Percentiles rank a stretch among this genome's conserved stretches.
phyloP scores from a whole-genome alignment of 495 filamentous ascomycete genomes.

The Aspergillus heteromorphus region DNA sequence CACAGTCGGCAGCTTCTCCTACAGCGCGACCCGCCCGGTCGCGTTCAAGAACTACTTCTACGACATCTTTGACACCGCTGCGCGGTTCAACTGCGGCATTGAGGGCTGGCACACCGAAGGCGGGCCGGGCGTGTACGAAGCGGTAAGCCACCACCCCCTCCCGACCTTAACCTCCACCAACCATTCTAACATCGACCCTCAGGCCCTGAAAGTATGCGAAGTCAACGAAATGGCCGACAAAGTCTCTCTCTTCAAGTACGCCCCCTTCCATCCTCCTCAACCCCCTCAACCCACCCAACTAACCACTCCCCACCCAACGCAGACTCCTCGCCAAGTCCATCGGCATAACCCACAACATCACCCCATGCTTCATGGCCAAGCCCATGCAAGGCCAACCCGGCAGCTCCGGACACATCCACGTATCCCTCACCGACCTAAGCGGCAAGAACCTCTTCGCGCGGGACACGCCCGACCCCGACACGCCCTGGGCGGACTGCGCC shows the following conservation, averaged over 20 bases:
- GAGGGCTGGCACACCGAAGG: conserved; percentile 95
- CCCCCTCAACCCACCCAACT: too few relatives aligned
- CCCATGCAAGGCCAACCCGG: conserved; percentile 80
- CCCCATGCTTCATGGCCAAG: conserved; percentile 96
- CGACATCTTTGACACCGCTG: conserved; percentile 71
- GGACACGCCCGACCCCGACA: conserved; percentile 56
- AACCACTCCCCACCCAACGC: not conserved
- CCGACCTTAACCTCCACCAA: too few relatives aligned
- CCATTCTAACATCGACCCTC: too few relatives aligned
- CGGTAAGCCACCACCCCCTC: conserved; percentile 49
- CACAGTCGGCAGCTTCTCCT: conserved; percentile 92
- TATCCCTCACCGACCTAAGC: conserved; percentile 60
- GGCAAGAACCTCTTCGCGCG: conserved; percentile 72
- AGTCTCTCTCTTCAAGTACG: conserved; percentile 77
- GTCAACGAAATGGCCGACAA: conserved; percentile 76
- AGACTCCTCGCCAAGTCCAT: conserved; percentile 76
- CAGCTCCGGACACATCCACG: conserved; percentile 87
- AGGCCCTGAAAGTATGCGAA: conserved; percentile 69
- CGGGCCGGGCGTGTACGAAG: conserved; percentile 87
- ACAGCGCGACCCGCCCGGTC: conserved; percentile 78
- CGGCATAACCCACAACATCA: conserved; percentile 74
- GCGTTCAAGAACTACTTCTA: conserved; percentile 92
- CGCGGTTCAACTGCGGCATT: conserved; percentile 67
- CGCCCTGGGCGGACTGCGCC: conserved; percentile 63
- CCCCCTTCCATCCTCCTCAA: too few relatives aligned